Percentiles rank a stretch among this genome's conserved stretches.
These are phyloP conservation scores for Globisporangium parvum DNA, from an alignment of 352 stramenopile genomes.

Conservation along the genomic window DNA sequence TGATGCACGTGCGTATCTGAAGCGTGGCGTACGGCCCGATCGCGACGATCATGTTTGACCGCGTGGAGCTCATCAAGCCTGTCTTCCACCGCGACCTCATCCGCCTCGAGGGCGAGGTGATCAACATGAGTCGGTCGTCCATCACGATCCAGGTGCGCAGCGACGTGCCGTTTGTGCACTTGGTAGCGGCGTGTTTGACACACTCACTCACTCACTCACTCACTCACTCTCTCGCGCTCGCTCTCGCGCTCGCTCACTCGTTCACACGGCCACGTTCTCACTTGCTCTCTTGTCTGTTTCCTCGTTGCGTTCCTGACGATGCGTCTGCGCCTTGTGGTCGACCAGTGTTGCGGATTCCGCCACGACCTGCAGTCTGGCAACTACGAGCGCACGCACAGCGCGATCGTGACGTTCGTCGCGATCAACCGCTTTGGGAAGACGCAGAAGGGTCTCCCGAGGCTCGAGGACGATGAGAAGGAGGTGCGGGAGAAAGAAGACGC, in stretches of 20 bases:
- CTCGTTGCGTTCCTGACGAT: too few species aligned
- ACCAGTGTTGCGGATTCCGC: constrained; percentile 28
- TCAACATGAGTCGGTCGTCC: constrained; percentile 33
- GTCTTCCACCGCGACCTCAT: constrained; percentile 49
- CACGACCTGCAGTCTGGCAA: constrained; percentile 25
- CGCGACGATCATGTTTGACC: constrained; percentile 50
- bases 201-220: too few species aligned
- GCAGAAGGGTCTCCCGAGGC: constrained; percentile 26
- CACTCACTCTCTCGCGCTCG: too few species aligned
- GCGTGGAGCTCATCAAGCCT: constrained; percentile 46
- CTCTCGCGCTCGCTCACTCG: too few species aligned
- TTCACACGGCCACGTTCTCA: too few species aligned
- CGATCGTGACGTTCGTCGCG: constrained; percentile 48
- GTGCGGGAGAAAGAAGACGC: constrained; percentile 28
- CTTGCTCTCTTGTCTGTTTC: too few species aligned
- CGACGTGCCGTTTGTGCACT: too few species aligned
- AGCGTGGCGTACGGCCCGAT: constrained; percentile 28
- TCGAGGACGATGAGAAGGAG: constrained; percentile 30
- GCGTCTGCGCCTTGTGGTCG: too few species aligned
- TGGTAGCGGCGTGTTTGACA: too few species aligned
- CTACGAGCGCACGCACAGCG: constrained; percentile 44
- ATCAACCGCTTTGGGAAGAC: constrained; percentile 38
- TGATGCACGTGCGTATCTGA: background rate
- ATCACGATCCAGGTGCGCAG: constrained; percentile 38
- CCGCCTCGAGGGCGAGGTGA: constrained; percentile 35